Percentiles rank a stretch among this genome's conserved stretches.
These are phyloP conservation scores for Pichia sp. DNA, from an alignment of 1,139 yeast species.

Conservation along the genomic window DNA sequence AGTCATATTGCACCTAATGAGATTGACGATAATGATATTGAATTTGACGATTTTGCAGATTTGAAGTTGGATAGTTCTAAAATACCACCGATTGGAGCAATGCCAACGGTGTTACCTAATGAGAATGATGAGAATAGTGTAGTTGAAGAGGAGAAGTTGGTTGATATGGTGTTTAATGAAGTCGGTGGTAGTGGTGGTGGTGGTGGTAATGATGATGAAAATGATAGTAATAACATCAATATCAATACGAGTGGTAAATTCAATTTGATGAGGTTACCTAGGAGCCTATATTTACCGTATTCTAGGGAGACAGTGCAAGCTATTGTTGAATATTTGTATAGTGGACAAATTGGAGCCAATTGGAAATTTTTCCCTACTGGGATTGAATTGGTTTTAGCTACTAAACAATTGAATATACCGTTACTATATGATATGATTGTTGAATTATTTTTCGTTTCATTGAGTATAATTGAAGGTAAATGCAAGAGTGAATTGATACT, in stretches of 20 bases:
- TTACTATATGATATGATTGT: constrained; percentile 58
- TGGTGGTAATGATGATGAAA: background rate
- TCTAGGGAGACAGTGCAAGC: constrained; percentile 54
- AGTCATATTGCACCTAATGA: constrained; percentile 1
- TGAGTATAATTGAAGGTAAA: constrained; percentile 45
- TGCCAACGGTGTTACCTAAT: constrained; percentile 32
- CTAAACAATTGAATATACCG: constrained; percentile 61
- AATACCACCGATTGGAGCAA: constrained; percentile 35
- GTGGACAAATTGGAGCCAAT: constrained; percentile 70
- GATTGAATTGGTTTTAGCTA: constrained; percentile 52
- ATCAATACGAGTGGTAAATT: constrained; percentile 3
- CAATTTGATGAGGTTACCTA: constrained; percentile 36
- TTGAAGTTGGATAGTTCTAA: constrained; percentile 2
- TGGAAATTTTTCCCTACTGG: constrained; percentile 65
- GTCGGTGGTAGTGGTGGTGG: no score
- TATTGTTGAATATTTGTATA: constrained; percentile 63
- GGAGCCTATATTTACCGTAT: constrained; percentile 63
- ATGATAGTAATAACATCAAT: background rate
- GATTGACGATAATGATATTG: background rate
- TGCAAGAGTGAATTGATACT: constrained; percentile 16
- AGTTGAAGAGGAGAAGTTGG: background rate
- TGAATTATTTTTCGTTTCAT: constrained; percentile 61
- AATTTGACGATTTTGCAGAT: background rate
- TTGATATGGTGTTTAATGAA: background rate
- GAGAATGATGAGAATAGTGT: constrained; percentile 1